phyloP scores from a whole-genome alignment of 306 rosid species.

The Inga leiocalycina region DNA sequence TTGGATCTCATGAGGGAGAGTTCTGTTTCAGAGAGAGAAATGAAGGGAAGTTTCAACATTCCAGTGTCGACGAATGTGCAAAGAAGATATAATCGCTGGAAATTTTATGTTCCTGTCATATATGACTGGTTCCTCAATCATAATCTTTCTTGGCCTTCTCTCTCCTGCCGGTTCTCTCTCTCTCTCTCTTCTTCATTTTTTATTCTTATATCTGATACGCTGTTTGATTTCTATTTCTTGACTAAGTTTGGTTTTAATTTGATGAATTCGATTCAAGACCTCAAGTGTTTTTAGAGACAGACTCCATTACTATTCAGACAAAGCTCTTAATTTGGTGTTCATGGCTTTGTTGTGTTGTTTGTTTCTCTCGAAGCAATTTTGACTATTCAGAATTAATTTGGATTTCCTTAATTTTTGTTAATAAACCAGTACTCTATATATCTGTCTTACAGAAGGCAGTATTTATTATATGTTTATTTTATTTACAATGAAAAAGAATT shows the following conservation, averaged over 20 bases:
- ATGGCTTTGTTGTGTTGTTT: background rate
- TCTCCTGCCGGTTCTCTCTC: slow-evolving; percentile 77
- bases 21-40: background rate
- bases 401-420: background rate
- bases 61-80: slow-evolving; percentile 50
- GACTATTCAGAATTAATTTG: background rate
- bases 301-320: background rate
- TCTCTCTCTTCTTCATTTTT: background rate
- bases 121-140: slow-evolving; percentile 98
- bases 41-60: background rate
- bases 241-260: no score
- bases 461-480: background rate
- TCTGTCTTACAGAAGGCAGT: background rate
- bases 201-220: background rate
- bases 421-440: background rate
- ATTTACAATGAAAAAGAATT: background rate
- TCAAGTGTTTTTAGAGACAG: background rate
- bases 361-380: background rate
- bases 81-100: slow-evolving; percentile 88
- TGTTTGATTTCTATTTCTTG: no score
- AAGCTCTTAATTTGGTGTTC: background rate
- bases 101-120: slow-evolving; percentile 82
- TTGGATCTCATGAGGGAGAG: background rate
- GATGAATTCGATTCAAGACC: background rate
- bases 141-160: slow-evolving; percentile 96